These are phyloP conservation scores for Omphalotus olearius DNA, from an alignment of 1,284 basidiomycete species.

Conservation along the genomic window DNA sequence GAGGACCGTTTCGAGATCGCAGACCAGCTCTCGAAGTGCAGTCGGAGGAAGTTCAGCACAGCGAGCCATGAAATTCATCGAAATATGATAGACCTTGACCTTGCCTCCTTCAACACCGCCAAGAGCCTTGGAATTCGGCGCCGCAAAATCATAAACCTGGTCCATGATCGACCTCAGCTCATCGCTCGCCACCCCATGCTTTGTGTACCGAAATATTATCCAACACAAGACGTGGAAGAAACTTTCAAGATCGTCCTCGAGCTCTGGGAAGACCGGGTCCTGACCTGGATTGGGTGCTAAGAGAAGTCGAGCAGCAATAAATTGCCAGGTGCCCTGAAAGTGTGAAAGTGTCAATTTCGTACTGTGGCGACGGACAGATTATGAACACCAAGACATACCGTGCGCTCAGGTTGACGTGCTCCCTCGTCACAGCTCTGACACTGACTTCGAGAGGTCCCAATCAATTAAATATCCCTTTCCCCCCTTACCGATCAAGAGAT, in stretches of 20 bases:
- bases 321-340: conserved; percentile 8
- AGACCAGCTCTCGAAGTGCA: too few relatives aligned
- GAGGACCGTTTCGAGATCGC: too few relatives aligned
- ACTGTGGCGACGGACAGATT: too few relatives aligned
- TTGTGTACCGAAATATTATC: background rate
- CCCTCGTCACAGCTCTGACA: background rate
- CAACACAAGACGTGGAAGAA: conserved; percentile 7
- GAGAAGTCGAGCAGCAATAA: background rate
- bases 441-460: conserved; percentile 7
- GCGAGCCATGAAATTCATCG: too few relatives aligned
- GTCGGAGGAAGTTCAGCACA: too few relatives aligned
- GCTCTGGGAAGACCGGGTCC: background rate
- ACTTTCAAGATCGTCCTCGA: conserved; percentile 5
- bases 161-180: too few relatives aligned
- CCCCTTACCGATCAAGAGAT: conserved; percentile 1
- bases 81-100: too few relatives aligned
- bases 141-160: too few relatives aligned
- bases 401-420: background rate
- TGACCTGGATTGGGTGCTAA: background rate
- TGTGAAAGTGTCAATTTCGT: background rate
- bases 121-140: too few relatives aligned
- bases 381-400: too few relatives aligned
- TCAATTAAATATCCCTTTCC: conserved; percentile 3
- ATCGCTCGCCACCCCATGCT: too few relatives aligned
- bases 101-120: too few relatives aligned